These are phyloP conservation scores for Abrus pulchellus DNA, from an alignment of 306 rosid species.

Conservation along the genomic window DNA sequence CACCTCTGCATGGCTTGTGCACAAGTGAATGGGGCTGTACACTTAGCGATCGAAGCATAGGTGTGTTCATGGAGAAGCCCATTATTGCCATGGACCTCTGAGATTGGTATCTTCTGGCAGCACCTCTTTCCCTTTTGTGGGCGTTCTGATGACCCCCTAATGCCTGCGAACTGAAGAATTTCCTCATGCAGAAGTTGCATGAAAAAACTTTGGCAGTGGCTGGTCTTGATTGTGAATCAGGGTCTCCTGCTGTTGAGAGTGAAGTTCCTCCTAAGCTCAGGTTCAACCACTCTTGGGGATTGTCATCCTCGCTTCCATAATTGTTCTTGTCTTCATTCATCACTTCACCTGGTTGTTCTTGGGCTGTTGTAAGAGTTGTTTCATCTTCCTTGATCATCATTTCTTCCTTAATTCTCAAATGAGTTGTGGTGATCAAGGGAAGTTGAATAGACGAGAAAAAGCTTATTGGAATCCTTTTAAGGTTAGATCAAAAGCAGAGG, in stretches of 20 bases:
- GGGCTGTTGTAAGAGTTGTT: constrained; percentile 42
- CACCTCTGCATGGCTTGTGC: constrained; percentile 74
- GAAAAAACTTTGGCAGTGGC: constrained; percentile 73
- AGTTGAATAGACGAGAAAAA: constrained; percentile 42
- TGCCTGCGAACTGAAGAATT: constrained; percentile 94
- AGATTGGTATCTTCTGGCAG: constrained; percentile 84
- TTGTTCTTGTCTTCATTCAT: constrained; percentile 40
- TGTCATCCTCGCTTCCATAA: constrained; percentile 55
- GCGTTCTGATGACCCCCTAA: constrained; percentile 98
- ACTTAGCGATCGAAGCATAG: constrained; percentile 68
- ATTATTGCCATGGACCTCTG: constrained; percentile 76
- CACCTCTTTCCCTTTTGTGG: constrained; percentile 96
- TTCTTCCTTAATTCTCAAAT: constrained; percentile 27
- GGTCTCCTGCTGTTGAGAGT: constrained; percentile 58
- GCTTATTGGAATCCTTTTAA: constrained; percentile 55
- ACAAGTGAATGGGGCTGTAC: constrained; percentile 85
- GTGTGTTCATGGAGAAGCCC: constrained; percentile 62
- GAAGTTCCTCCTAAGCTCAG: constrained; percentile 73
- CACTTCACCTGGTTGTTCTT: constrained; percentile 50
- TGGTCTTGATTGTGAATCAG: constrained; percentile 60
- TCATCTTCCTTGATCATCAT: constrained; percentile 57
- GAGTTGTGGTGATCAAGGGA: constrained; percentile 43
- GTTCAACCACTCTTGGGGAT: constrained; percentile 78
- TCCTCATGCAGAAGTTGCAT: constrained; percentile 96
- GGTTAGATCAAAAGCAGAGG: constrained; percentile 48